Evolutionary conservation across 805 yeast genomes (phyloP).

Genomic region (Phaffomyces antillensis): DNA sequence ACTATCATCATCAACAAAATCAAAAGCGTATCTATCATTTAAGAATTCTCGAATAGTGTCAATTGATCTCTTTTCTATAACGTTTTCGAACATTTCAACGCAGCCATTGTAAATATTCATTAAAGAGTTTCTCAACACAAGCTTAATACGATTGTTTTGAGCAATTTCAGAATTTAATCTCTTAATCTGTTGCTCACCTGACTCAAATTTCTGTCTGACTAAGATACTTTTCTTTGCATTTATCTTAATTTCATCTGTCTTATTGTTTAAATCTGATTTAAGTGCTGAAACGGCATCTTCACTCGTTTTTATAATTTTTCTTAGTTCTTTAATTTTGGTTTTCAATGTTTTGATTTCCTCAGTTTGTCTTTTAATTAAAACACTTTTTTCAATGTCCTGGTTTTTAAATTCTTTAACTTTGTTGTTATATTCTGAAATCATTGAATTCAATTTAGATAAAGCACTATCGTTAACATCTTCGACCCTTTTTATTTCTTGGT

Average conservation of each 20-base stretch:
- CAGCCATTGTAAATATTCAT: slow-evolving; percentile 2
- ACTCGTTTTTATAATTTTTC: not conserved
- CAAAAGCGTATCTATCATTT: not conserved
- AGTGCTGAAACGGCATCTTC: slow-evolving; percentile 6
- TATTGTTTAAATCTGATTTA: slow-evolving; percentile 10
- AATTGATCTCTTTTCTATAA: slow-evolving; percentile 14
- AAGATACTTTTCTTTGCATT: slow-evolving; percentile 4
- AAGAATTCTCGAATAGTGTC: slow-evolving; percentile 3
- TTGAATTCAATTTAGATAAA: not conserved
- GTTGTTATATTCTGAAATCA: not conserved
- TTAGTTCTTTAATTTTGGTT: not conserved
- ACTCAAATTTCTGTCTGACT: slow-evolving; percentile 1
- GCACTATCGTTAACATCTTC: not conserved
- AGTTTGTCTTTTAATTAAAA: slow-evolving; percentile 7
- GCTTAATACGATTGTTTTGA: slow-evolving; percentile 4
- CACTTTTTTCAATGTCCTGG: not conserved
- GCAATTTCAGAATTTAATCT: slow-evolving; percentile 9
- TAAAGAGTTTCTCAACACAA: slow-evolving; percentile 10
- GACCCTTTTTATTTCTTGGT: not conserved
- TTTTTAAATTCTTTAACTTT: slow-evolving; percentile 2
- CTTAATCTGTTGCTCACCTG: slow-evolving; percentile 3
- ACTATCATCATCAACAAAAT: slow-evolving; percentile 3
- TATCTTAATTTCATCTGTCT: not conserved
- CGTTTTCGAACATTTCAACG: slow-evolving; percentile 11
- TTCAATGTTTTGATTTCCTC: slow-evolving; percentile 13